Evolutionary conservation across 495 filamentous ascomycete species (phyloP), one percentile per base, ranked within the genome.

Genomic region (Staphylotrichum longicolle): DNA sequence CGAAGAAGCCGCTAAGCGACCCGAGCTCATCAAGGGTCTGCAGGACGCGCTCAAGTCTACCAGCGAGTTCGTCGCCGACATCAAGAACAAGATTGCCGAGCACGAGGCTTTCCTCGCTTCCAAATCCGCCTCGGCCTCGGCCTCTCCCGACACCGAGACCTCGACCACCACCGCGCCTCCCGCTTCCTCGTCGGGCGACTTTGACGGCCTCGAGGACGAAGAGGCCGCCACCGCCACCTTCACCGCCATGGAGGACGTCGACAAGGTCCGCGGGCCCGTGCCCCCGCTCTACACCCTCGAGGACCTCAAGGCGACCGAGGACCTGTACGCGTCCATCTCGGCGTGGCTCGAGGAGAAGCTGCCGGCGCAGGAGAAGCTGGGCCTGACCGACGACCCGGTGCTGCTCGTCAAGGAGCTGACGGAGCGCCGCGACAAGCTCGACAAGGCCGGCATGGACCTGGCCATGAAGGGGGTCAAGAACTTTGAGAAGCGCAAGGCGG

Each of bases 331-430:
- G 11, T 68, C 74, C 14, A 77, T 81, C 37, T 63, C 73, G 8
- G 64, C 72, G n/a, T 96, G 91, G 91, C 75, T 95, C 27, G 81
- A 85, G 46, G 79, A 84, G 68, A 85, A 87, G 67, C 71, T 87
- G n/a, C 76, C 77, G 0, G 71, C 76, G 53, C 91, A 95, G 67
- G 86, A 88, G 39, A 83, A 84, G 67, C 83, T 93, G 12, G 77
- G 80, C 30, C 75, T 75, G 27, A 85, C 85, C 6, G 88, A 89
- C 39, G 86, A 94, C 59, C 88, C 91, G 0, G 85, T 85, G 7
- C 73, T 96, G 3, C 76, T 84, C 27, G 73, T 85, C 52, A 84
- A 85, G 66, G 91, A 93, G 15, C 72, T 96, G 30, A 52, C 72
- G 63, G 70, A 82, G 11, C 83, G 83, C 68, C 76, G 83, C 7